Evolutionary conservation across 2,329 filamentous ascomycete species (phyloP).

Genomic region (Zopfia rhizophila): DNA sequence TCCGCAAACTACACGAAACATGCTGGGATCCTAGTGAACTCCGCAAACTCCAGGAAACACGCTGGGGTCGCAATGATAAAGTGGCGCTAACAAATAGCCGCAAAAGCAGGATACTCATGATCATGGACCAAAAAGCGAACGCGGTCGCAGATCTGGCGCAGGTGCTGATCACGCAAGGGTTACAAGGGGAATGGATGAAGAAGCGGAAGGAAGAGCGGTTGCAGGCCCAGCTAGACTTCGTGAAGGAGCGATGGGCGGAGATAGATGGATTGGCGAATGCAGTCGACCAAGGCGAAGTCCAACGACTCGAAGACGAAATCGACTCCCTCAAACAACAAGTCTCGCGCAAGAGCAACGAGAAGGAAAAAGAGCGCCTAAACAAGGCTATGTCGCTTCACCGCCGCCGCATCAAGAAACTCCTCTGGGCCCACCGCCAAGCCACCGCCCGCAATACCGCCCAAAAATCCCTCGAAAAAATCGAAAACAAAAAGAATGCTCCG

Average conservation of each 20-base stretch:
- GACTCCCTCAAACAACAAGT: too few species aligned
- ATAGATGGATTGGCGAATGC: slow-evolving; percentile 1
- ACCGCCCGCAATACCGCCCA: not conserved
- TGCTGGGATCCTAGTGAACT: slow-evolving; percentile 68
- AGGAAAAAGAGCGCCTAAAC: slow-evolving; percentile 6
- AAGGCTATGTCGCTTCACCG: slow-evolving; percentile 1
- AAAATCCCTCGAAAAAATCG: not conserved
- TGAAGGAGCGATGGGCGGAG: slow-evolving; percentile 26
- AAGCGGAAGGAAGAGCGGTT: slow-evolving; percentile 31
- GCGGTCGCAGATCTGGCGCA: slow-evolving; percentile 69
- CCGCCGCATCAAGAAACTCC: slow-evolving; percentile 4
- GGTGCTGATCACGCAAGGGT: slow-evolving; percentile 62
- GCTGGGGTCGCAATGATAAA: too few species aligned
- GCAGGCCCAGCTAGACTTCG: slow-evolving; percentile 20
- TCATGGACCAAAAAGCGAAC: slow-evolving; percentile 74
- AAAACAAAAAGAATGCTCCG: slow-evolving; percentile 5
- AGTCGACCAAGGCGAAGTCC: slow-evolving; percentile 2
- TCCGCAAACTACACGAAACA: slow-evolving; percentile 67
- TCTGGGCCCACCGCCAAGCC: slow-evolving; percentile 1
- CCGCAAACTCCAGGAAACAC: slow-evolving; percentile 66
- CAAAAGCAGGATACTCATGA: slow-evolving; percentile 60
- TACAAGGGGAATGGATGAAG: slow-evolving; percentile 38
- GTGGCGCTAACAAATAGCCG: slow-evolving; percentile 56
- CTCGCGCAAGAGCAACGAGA: slow-evolving; percentile 1
- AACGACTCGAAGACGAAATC: slow-evolving; percentile 2